phyloP scores from a whole-genome alignment of 805 yeast genomes.

The Yarrowia yakushimensis region DNA sequence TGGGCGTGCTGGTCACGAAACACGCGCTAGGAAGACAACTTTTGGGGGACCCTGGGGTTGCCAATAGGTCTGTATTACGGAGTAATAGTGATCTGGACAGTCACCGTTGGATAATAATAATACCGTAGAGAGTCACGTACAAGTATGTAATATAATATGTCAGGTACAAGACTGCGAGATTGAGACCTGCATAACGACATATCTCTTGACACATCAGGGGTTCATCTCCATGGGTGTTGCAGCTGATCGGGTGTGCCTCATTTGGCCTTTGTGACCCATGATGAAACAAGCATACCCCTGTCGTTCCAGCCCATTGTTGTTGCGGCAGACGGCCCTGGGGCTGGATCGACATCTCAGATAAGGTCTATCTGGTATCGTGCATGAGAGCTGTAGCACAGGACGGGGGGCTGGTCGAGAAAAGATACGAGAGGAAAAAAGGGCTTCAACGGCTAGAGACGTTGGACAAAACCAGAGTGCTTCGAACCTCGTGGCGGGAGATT shows the following conservation, averaged over 20 bases:
- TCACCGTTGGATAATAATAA: not conserved
- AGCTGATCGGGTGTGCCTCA: not conserved
- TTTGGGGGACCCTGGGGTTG: not conserved
- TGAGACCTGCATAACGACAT: not conserved
- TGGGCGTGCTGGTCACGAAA: not conserved
- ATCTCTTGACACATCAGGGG: not conserved
- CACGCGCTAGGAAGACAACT: not conserved
- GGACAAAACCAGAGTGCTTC: not conserved
- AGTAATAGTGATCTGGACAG: not conserved
- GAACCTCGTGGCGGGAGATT: not conserved
- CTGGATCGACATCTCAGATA: not conserved
- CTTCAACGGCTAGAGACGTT: not conserved
- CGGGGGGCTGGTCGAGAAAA: not conserved
- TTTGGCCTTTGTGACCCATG: not conserved
- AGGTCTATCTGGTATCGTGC: constrained; percentile 10
- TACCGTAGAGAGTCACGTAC: not conserved
- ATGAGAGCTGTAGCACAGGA: not conserved
- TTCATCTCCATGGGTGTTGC: not conserved
- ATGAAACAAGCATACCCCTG: not conserved
- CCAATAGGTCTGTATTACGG: not conserved
- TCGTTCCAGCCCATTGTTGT: not conserved
- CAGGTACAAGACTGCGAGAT: not conserved
- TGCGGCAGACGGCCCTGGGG: not conserved
- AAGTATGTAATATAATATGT: not conserved
- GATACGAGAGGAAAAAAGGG: not conserved